These are phyloP conservation scores for Prunus fruticosa DNA, from an alignment of 306 rosid species.

Conservation along the genomic window DNA sequence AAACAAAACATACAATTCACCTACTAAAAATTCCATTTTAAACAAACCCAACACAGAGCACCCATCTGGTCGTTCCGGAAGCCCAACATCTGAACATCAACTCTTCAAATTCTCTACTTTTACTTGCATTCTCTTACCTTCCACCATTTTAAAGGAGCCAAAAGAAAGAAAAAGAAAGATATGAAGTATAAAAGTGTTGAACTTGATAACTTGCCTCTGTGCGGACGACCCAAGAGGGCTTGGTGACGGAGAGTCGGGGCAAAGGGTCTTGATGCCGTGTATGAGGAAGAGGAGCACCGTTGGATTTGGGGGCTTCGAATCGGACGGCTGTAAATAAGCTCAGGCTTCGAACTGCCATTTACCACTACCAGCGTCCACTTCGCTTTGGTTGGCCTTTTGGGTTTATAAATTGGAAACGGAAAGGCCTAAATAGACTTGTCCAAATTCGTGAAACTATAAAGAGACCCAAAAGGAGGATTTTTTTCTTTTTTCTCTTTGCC, in stretches of 20 bases:
- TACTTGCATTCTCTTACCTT: neutral
- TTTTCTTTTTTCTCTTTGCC: too few relatives aligned
- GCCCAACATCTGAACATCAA: neutral
- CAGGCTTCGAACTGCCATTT: conserved; percentile 17
- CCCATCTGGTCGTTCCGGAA: neutral
- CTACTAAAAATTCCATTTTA: neutral
- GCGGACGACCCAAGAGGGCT: conserved; percentile 78
- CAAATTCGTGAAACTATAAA: too few relatives aligned
- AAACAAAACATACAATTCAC: neutral
- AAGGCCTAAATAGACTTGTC: too few relatives aligned
- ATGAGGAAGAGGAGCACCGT: conserved; percentile 44
- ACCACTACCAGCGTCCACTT: neutral
- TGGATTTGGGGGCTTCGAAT: conserved; percentile 45
- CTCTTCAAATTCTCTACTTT: neutral
- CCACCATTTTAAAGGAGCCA: neutral
- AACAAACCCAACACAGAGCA: neutral
- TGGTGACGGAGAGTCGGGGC: conserved; percentile 58
- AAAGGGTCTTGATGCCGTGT: conserved; percentile 28
- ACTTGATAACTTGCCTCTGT: conserved; percentile 48
- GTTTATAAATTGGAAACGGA: too few relatives aligned
- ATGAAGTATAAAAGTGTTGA: neutral
- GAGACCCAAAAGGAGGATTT: too few relatives aligned
- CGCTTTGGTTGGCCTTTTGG: too few relatives aligned
- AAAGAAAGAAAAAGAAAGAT: neutral
- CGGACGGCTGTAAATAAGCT: conserved; percentile 31